Conservation (phyloP, 352 stramenopile species). For the Plasmopara viticola region DNA sequence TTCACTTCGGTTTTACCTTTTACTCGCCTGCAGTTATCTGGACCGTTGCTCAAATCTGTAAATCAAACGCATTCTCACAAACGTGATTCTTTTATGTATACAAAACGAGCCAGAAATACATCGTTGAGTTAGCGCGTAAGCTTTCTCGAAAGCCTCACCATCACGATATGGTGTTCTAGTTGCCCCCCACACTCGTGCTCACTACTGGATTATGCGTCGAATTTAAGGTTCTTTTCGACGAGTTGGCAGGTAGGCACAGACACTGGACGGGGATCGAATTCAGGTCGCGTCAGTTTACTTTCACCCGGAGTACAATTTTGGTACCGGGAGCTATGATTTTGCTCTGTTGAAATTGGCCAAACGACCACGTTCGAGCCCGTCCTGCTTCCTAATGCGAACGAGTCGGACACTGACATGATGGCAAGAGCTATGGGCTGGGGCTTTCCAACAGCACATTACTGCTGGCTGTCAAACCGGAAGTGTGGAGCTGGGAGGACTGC, state of each 20-base stretch:
- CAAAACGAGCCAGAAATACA: too few relatives aligned
- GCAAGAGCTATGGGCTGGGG: not conserved
- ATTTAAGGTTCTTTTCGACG: not conserved
- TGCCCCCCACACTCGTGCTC: not conserved
- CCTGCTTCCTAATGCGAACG: not conserved
- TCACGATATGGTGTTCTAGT: not conserved
- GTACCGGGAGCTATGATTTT: not conserved
- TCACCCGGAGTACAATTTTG: too few relatives aligned
- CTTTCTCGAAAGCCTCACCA: too few relatives aligned
- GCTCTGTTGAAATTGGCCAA: not conserved
- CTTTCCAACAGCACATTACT: not conserved
- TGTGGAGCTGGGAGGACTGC: not conserved
- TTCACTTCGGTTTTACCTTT: too few relatives aligned
- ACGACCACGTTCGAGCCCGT: not conserved
- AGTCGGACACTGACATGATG: not conserved
- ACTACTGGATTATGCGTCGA: not conserved
- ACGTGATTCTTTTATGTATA: too few relatives aligned
- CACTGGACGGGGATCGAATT: not conserved
- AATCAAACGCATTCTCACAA: too few relatives aligned
- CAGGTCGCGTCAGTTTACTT: too few relatives aligned
- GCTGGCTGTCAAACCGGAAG: not conserved
- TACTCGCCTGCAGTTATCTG: too few relatives aligned
- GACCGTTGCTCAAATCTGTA: too few relatives aligned
- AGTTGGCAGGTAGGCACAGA: conserved; percentile 1
- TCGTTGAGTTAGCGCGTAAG: too few relatives aligned